Evolutionary conservation across 768 basidiomycete species (phyloP).

Genomic region (Lactarius sanguifluus): DNA sequence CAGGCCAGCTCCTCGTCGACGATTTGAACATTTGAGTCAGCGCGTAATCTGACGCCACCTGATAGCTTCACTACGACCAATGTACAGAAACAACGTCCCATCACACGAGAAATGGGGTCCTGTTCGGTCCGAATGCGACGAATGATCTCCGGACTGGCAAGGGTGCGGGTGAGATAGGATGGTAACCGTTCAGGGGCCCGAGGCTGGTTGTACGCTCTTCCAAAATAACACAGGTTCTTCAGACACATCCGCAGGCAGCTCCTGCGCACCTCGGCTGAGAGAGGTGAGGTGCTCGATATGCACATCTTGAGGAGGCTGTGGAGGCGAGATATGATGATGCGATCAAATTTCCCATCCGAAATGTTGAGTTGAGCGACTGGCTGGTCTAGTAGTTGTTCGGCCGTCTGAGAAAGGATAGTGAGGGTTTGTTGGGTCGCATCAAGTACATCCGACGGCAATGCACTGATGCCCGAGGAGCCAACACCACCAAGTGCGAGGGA

Average conservation of each 20-base stretch:
- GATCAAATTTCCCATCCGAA: neutral
- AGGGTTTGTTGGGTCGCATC: neutral
- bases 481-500: neutral
- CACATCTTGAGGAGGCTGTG: neutral
- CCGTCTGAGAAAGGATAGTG: neutral
- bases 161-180: no score
- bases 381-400: neutral
- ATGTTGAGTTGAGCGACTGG: neutral
- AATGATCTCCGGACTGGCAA: neutral
- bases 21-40: neutral
- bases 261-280: neutral
- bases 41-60: neutral
- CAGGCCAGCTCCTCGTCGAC: neutral
- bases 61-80: neutral
- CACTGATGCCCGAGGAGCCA: neutral
- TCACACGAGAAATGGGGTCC: neutral
- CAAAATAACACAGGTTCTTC: neutral
- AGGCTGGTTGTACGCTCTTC: no score
- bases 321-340: neutral
- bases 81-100: neutral
- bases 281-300: neutral
- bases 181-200: no score
- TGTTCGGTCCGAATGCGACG: neutral
- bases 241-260: neutral
- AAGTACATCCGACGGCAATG: neutral